Base-by-base conservation (phyloP, 768 basidiomycete species). In the Boletus tomentosulus region DNA sequence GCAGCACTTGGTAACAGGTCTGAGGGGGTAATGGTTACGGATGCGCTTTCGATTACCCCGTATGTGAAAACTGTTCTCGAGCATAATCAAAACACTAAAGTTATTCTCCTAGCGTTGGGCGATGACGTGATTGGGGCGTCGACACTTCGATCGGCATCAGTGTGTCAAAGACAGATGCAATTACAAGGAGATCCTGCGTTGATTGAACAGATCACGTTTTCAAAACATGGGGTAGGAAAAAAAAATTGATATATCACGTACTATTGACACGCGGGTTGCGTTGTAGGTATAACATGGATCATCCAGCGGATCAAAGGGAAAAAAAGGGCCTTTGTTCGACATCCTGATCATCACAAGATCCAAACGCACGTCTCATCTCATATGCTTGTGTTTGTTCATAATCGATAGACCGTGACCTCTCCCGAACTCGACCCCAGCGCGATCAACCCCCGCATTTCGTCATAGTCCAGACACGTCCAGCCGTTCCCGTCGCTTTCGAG, bases 401-500 rank as follows among this genome's bases (percentile, higher is more conserved):
- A 41, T 13, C 55, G 57, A 42, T 59, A 64, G 41, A 84, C 62
- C 22, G 71, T 70, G 13, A 84, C 70, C 42, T 63, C 54, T 15
- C 84, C 84, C 54, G 70, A 73, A 51, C 72, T 74, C 38, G 79
- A 77, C 5, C 79, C 83, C 22, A 85, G 57, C 6, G 72, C 83
- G 49, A 85, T 68, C 55, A 78, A 70, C 5, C 84, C 84, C 43
- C 68, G 59, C 37, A 73, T 73, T 64, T 86, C 84, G 51, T 83
- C 81, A 58, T 86, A 86, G 64, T 84, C 84, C 55, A 86, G 60
- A 43, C 81, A 73, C 3, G 78, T 76, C 84, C 84, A 86, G 8
- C 50, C 37, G 8, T 31, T 48, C 25, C 58, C 60, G 2, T 52
- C 44, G 55, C 75, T 72, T 56, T 74, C 65, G 4, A 59, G 70